These are phyloP conservation scores for Russula lepida DNA, from an alignment of 768 basidiomycete genomes.

Conservation along the genomic window DNA sequence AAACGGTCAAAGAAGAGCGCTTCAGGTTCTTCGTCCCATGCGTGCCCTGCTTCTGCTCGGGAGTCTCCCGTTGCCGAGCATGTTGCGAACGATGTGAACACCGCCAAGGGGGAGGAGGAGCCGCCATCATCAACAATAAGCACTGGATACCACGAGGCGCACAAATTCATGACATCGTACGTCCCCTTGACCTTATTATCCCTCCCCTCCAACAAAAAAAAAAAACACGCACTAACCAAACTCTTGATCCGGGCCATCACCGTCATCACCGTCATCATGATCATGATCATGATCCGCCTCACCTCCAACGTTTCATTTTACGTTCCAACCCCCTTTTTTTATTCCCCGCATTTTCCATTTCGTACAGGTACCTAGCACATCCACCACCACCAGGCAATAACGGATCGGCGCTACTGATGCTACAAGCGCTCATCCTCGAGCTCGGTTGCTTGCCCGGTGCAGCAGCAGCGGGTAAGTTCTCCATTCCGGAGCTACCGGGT, in stretches of 20 bases:
- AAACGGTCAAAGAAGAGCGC: neutral
- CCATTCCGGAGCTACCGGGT: constrained; percentile 41
- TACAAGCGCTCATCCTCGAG: constrained; percentile 71
- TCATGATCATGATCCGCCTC: neutral
- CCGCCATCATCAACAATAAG: constrained; percentile 13
- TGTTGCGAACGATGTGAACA: no score
- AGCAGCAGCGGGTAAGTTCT: constrained; percentile 29
- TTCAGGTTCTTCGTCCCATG: neutral
- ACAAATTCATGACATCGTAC: constrained; percentile 52
- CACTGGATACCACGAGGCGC: constrained; percentile 48
- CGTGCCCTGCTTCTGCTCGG: neutral
- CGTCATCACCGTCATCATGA: neutral
- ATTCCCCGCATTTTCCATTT: neutral
- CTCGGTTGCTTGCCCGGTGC: constrained; percentile 36
- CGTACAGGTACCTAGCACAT: constrained; percentile 43
- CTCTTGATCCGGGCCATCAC: no score
- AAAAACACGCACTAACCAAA: neutral
- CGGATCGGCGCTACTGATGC: constrained; percentile 46
- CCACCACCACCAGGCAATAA: constrained; percentile 35
- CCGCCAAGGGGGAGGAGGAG: constrained; percentile 9
- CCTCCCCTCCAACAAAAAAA: neutral
- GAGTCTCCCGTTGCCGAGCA: neutral
- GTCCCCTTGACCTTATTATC: constrained; percentile 26
- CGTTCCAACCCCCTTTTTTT: neutral
- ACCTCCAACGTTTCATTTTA: neutral